phyloP scores from a whole-genome alignment of 169 alveolate species.

The Ichthyophthirius multifiliis region DNA sequence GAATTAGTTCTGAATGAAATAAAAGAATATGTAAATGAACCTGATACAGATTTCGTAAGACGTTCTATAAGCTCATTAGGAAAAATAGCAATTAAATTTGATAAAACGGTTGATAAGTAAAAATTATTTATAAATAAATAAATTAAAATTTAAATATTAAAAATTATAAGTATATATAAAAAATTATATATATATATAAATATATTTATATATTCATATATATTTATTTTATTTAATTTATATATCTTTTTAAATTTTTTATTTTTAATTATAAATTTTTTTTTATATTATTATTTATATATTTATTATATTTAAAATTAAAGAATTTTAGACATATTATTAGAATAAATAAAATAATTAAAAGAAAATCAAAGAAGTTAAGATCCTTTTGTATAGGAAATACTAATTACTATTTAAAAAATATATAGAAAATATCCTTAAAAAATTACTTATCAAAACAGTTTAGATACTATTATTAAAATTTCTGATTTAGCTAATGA shows the following conservation, averaged over 20 bases:
- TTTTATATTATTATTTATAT: no score
- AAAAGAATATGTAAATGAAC: constrained; percentile 96
- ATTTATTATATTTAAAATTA: no score
- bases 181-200: no score
- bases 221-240: no score
- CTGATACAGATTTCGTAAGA: constrained; percentile 95
- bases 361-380: constrained; percentile 4
- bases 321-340: constrained; percentile 21
- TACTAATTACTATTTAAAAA: constrained; percentile 14
- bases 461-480: neutral
- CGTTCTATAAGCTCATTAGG: constrained; percentile 95
- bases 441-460: neutral
- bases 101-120: constrained; percentile 89
- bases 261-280: no score
- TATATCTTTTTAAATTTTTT: no score
- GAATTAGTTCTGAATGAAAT: constrained; percentile 89
- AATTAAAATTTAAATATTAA: neutral
- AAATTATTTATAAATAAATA: neutral
- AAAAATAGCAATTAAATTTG: constrained; percentile 93
- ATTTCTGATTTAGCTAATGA: constrained; percentile 87
- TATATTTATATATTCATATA: no score
- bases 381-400: constrained; percentile 29
- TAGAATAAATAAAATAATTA: constrained; percentile 23
- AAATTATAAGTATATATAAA: neutral
- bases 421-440: constrained; percentile 20